A percentile compares a stretch with the other conserved stretches of the same genome.
Evolutionary conservation across 164 flowering plant genomes (phyloP).

Genomic region (Cinnamomum micranthum): DNA sequence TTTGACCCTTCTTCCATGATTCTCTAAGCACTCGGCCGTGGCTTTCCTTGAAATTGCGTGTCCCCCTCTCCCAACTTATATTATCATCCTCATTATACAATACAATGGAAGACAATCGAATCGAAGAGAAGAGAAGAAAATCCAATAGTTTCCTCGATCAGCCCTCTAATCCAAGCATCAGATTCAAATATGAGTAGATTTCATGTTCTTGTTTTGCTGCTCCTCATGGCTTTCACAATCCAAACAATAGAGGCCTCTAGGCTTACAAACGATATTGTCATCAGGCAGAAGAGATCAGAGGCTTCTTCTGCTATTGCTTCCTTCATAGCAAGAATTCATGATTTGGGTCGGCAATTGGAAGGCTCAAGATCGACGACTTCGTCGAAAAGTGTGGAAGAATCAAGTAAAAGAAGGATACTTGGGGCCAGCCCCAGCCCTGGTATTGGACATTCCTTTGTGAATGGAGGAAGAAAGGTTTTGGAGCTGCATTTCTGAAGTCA

Average conservation of each 20-base stretch:
- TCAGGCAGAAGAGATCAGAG: not conserved
- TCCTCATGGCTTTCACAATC: not conserved
- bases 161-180: not conserved
- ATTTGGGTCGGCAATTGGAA: not conserved
- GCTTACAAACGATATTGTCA: not conserved
- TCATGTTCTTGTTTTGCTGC: not conserved
- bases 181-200: not conserved
- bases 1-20: too few relatives aligned
- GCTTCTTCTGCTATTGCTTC: not conserved
- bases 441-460: not conserved
- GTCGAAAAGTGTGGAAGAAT: not conserved
- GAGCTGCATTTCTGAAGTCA: not conserved
- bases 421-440: constrained; percentile 4
- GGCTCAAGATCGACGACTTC: not conserved
- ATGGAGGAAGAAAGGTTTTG: not conserved
- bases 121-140: too few relatives aligned
- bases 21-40: too few relatives aligned
- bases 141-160: too few relatives aligned
- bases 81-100: not conserved
- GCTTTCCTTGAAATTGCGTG: too few relatives aligned
- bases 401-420: not conserved
- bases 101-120: not conserved
- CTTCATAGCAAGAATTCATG: not conserved
- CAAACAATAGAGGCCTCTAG: not conserved
- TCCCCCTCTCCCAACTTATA: not conserved